Conservation (phyloP, 441 rosid genomes). For the Geranium incanum region DNA sequence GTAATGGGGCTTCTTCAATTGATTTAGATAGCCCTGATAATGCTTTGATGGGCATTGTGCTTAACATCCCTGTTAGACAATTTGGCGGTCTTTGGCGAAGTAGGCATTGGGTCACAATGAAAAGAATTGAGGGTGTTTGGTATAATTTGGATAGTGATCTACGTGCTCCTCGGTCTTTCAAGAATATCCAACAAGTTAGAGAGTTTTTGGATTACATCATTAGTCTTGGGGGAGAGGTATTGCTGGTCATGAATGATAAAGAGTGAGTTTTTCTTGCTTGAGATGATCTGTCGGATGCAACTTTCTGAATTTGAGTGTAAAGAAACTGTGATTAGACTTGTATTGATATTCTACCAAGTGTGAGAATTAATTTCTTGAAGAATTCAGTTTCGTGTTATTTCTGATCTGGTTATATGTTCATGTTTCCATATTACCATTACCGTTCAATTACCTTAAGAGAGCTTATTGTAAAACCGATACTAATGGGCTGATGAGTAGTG, state of each 20-base stretch:
- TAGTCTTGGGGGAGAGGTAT: slow-evolving; percentile 52
- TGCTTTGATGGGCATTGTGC: slow-evolving; percentile 55
- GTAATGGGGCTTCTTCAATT: slow-evolving; percentile 51
- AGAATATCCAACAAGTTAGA: slow-evolving; percentile 37
- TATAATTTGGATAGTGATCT: slow-evolving; percentile 90
- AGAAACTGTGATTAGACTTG: slow-evolving; percentile 6
- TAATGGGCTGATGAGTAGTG: background rate
- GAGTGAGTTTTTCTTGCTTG: slow-evolving; percentile 25
- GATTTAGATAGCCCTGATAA: slow-evolving; percentile 35
- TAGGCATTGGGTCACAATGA: slow-evolving; percentile 77
- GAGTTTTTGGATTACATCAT: slow-evolving; percentile 48
- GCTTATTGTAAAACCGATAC: background rate
- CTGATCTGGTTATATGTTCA: background rate
- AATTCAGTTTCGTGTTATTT: background rate
- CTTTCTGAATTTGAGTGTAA: background rate
- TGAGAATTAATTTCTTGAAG: slow-evolving; percentile 8
- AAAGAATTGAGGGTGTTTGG: slow-evolving; percentile 61
- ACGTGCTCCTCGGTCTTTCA: slow-evolving; percentile 32
- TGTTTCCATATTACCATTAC: background rate
- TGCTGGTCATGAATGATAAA: slow-evolving; percentile 52
- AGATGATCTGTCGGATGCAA: background rate
- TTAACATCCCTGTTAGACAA: slow-evolving; percentile 59
- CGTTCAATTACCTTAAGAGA: background rate
- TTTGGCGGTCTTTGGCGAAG: slow-evolving; percentile 71
- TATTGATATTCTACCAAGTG: background rate